A percentile compares a stretch with the other conserved stretches of the same genome.
Conservation (phyloP, 805 yeast genomes). For the Myxozyma neglecta region DNA sequence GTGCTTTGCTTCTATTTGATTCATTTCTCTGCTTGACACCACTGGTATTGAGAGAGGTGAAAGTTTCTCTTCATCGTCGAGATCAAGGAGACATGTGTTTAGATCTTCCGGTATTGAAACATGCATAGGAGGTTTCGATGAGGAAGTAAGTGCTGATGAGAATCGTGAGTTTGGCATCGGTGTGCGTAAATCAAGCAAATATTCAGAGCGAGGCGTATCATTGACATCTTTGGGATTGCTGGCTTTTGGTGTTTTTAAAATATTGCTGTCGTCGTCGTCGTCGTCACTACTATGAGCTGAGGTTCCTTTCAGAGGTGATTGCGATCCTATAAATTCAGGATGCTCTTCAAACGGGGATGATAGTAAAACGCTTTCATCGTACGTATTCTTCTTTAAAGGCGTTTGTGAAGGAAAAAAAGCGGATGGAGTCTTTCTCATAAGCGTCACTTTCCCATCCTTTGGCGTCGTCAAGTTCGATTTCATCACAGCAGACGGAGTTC, state of each 20-base stretch:
- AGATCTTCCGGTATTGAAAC: not conserved
- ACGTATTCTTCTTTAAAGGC: not conserved
- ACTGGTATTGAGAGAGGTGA: slow-evolving; percentile 7
- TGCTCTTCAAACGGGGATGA: slow-evolving; percentile 28
- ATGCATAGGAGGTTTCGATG: not conserved
- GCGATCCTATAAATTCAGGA: not conserved
- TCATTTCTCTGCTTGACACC: slow-evolving; percentile 1
- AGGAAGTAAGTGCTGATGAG: not conserved
- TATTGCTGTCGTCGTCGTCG: not conserved
- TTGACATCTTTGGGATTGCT: not conserved
- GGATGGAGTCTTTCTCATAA: no score
- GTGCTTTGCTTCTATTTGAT: slow-evolving; percentile 14
- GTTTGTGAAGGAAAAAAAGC: not conserved
- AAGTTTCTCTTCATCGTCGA: not conserved
- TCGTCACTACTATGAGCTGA: not conserved
- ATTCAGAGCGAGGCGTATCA: slow-evolving; percentile 3
- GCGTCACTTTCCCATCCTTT: not conserved
- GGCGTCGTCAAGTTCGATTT: not conserved
- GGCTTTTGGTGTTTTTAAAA: not conserved
- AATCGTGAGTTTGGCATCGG: not conserved
- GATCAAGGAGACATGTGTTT: not conserved
- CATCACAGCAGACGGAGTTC: not conserved
- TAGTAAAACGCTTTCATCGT: slow-evolving; percentile 19
- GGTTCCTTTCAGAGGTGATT: not conserved
- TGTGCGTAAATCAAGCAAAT: slow-evolving; percentile 3